These are phyloP conservation scores for Scutellaria baicalensis DNA, from an alignment of 257 asterid genomes.

Conservation along the genomic window DNA sequence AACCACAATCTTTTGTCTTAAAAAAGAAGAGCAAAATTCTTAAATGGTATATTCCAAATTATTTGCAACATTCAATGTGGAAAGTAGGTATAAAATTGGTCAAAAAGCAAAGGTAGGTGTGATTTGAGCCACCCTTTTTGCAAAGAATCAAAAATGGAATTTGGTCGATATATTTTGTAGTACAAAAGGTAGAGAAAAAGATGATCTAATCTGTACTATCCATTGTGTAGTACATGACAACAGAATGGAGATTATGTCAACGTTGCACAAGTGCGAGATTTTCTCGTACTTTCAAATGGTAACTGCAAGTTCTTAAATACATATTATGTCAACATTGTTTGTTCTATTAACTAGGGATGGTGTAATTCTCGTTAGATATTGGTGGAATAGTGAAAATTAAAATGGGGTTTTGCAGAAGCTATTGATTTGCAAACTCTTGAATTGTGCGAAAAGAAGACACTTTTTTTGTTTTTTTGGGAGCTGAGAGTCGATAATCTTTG, in stretches of 20 bases:
- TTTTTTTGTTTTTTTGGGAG: too few relatives aligned
- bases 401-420: conserved; percentile 3
- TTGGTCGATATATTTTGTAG: conserved; percentile 8
- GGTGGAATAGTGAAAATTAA: not conserved
- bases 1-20: not conserved
- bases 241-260: not conserved
- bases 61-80: not conserved
- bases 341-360: conserved; percentile 16
- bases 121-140: conserved; percentile 10
- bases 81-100: conserved; percentile 1
- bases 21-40: not conserved
- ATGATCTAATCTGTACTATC: conserved; percentile 16
- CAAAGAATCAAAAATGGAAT: conserved; percentile 4
- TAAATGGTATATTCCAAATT: not conserved
- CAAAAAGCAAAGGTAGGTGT: not conserved
- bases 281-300: too few relatives aligned
- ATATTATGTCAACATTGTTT: not conserved
- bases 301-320: not conserved
- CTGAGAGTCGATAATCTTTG: not conserved
- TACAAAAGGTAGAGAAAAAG: conserved; percentile 9
- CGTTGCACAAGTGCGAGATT: not conserved
- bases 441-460: not conserved
- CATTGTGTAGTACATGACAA: not conserved
- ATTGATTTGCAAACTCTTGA: not conserved
- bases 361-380: not conserved